Base-by-base conservation (phyloP, 768 basidiomycete species). In the Coprinopsis sp. region DNA sequence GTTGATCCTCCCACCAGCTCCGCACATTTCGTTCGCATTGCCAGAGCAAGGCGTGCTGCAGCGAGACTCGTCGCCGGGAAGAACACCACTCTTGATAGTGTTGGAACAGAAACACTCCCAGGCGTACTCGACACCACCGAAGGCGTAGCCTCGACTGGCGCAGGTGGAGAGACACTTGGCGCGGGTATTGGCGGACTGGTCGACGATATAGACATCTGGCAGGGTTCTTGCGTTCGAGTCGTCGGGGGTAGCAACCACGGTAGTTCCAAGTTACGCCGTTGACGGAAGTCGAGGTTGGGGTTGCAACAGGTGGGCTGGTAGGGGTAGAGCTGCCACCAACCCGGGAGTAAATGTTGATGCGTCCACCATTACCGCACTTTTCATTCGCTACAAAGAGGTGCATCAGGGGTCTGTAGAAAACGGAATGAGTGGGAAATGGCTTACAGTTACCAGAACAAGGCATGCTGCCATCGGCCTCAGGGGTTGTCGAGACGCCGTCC, bases 1-100 rank as follows among this genome's bases (percentile, higher is more conserved):
- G 24, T 51, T 56, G 25, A 67, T 60, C 18, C 61, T 55, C 40
- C 62, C 59, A 5, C 54, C 51, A 6, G 49, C 62, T 11, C 68
- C 68, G 24, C 68, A 69, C 16, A 45, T 62, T 29, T 68, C 59
- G 46, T 45, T 52, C 6, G 52, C 67, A n/a, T n/a, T 67, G 23
- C 29, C 16, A 24, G 4, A 21, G 6, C 13, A 25, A 24, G 4
- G 33, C 25, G 16, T 13, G 16, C 2, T n/a, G 16, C 24, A n/a
- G 23, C 33, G 24, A 33, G 13, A 5, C 6, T 8, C 5, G 18
- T 11, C 19, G 25, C 23, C 6, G 41, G 16, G 38, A 39, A 8
- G 19, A 10, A 7, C 38, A 40, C n/a, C 28, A 37, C n/a, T 19
- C 6, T 51, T 53, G 21, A 66, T 51, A 1, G 53, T 51, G 21